Conservation (phyloP, 2,329 filamentous ascomycete genomes). For the Chrysoporthe austroafricana region DNA sequence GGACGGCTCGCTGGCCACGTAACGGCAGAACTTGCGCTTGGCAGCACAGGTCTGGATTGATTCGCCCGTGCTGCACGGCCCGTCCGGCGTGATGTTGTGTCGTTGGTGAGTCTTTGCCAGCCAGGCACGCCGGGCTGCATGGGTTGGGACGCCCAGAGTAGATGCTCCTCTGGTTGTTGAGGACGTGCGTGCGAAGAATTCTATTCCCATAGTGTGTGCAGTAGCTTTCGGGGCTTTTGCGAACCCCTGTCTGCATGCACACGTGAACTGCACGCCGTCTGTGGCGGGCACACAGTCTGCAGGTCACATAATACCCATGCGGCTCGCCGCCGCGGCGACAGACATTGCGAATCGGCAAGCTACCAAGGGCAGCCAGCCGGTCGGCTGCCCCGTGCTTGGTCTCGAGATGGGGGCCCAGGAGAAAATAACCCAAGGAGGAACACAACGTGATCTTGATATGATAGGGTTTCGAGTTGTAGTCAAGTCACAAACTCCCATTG, state of each 20-base stretch:
- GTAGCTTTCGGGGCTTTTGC: neutral
- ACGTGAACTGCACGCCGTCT: neutral
- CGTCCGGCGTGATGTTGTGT: no score
- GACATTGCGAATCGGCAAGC: neutral
- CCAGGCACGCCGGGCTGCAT: no score
- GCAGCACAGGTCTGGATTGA: neutral
- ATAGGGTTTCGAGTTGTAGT: neutral
- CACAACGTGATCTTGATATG: neutral
- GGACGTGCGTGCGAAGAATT: neutral
- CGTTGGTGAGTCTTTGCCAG: no score
- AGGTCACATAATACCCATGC: neutral
- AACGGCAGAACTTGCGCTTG: neutral
- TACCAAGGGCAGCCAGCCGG: neutral
- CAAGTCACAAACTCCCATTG: neutral
- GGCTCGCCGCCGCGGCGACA: neutral
- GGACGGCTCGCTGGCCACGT: conserved; percentile 2
- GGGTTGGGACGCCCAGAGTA: neutral
- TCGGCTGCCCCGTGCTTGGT: neutral
- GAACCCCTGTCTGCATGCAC: neutral
- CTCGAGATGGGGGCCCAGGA: no score
- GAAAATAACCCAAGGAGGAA: no score
- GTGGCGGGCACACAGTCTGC: neutral
- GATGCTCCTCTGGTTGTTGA: neutral
- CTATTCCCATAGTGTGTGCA: neutral
- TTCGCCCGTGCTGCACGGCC: neutral